phyloP scores from a whole-genome alignment of 2,329 filamentous ascomycete genomes.

The Amauroascus verrucosus region DNA sequence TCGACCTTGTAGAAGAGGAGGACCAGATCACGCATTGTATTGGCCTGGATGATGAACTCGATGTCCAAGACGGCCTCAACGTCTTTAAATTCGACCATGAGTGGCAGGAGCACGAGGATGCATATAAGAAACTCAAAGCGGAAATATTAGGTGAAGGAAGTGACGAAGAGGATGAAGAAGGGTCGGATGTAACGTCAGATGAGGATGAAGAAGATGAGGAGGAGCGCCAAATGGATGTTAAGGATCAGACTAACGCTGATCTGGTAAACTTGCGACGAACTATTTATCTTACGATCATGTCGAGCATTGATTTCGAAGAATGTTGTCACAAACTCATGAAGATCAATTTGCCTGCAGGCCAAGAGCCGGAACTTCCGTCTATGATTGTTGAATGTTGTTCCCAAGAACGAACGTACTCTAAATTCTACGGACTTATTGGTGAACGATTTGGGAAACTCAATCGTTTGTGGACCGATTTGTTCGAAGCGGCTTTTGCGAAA shows the following conservation, averaged over 20 bases:
- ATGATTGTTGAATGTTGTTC: slow-evolving; percentile 98
- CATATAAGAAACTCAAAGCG: slow-evolving; percentile 80
- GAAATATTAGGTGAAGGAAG: slow-evolving; percentile 93
- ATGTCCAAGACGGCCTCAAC: slow-evolving; percentile 78
- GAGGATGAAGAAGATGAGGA: slow-evolving; percentile 68
- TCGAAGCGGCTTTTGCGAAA: slow-evolving; percentile 78
- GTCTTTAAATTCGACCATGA: slow-evolving; percentile 90
- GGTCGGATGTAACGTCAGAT: slow-evolving; percentile 51
- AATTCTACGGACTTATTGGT: slow-evolving; percentile 90
- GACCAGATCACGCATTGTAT: slow-evolving; percentile 91
- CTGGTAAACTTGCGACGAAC: slow-evolving; percentile 85
- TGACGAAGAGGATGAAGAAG: slow-evolving; percentile 63
- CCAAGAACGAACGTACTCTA: slow-evolving; percentile 93
- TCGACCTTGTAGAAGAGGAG: slow-evolving; percentile 93
- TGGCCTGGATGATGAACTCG: slow-evolving; percentile 71
- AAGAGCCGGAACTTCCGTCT: slow-evolving; percentile 81
- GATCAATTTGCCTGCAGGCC: slow-evolving; percentile 73
- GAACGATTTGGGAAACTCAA: slow-evolving; percentile 96
- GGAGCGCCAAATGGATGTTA: slow-evolving; percentile 82
- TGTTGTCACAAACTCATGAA: slow-evolving; percentile 95
- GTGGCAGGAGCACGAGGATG: slow-evolving; percentile 82
- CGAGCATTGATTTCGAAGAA: slow-evolving; percentile 90
- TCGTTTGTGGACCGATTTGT: slow-evolving; percentile 84
- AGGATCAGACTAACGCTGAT: slow-evolving; percentile 94
- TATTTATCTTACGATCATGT: slow-evolving; percentile 97